phyloP scores from a whole-genome alignment of 306 rosid species.

The Cercis canadensis region DNA sequence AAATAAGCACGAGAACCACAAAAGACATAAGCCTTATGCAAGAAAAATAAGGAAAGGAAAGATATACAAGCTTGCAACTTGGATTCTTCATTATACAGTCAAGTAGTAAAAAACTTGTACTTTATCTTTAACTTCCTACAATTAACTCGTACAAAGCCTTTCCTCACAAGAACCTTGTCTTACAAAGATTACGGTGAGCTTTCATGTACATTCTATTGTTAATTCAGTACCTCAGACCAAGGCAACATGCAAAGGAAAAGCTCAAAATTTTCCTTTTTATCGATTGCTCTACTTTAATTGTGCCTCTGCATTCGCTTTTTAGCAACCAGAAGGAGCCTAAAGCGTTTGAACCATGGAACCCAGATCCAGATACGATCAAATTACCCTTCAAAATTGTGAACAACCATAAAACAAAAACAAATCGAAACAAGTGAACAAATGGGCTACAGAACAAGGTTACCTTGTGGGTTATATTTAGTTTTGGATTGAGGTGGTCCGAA shows the following conservation, averaged over 20 bases:
- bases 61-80: constrained; percentile 15
- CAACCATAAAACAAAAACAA: constrained; percentile 30
- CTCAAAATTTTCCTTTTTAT: constrained; percentile 9
- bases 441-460: constrained; percentile 48
- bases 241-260: constrained; percentile 11
- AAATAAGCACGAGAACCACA: constrained; percentile 27
- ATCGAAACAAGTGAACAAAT: constrained; percentile 22
- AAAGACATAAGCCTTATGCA: constrained; percentile 10
- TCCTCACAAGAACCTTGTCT: background rate
- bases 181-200: constrained; percentile 10
- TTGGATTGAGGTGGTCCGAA: constrained; percentile 85
- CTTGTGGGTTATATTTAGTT: constrained; percentile 76
- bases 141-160: background rate
- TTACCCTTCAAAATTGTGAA: constrained; percentile 25
- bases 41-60: constrained; percentile 25
- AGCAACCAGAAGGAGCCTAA: constrained; percentile 36
- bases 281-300: constrained; percentile 19
- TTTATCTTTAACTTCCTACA: constrained; percentile 10
- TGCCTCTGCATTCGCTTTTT: constrained; percentile 15
- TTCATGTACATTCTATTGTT: constrained; percentile 1
- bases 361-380: constrained; percentile 43
- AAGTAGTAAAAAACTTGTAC: background rate
- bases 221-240: background rate
- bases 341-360: constrained; percentile 34
- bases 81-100: constrained; percentile 19